Conservation (phyloP, 129 eudicot genomes). For the Scalesia atractyloides region DNA sequence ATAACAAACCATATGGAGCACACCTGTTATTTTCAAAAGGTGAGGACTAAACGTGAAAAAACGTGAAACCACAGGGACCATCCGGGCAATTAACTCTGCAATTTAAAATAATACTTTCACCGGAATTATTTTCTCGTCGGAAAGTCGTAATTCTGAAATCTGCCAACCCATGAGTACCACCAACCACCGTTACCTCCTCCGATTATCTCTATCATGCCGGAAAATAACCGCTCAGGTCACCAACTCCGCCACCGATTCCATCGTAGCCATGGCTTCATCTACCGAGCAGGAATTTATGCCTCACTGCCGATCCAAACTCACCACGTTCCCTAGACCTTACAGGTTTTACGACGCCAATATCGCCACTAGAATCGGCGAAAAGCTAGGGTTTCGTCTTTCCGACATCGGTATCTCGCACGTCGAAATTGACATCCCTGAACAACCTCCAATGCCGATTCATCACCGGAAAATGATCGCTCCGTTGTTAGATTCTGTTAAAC, state of each 20-base stretch:
- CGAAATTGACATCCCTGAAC: slow-evolving; percentile 46
- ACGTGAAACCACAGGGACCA: too few species aligned
- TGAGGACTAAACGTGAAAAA: too few species aligned
- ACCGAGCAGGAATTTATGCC: slow-evolving; percentile 69
- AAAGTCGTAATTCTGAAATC: not conserved
- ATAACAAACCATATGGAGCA: too few species aligned
- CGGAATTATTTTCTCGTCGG: too few species aligned
- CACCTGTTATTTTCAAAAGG: too few species aligned
- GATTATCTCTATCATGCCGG: slow-evolving; percentile 69
- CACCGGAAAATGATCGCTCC: slow-evolving; percentile 58
- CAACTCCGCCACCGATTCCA: slow-evolving; percentile 50
- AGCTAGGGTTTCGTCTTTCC: slow-evolving; percentile 54
- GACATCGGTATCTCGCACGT: slow-evolving; percentile 61
- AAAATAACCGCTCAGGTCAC: slow-evolving; percentile 82
- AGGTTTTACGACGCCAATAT: slow-evolving; percentile 61
- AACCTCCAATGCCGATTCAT: slow-evolving; percentile 49
- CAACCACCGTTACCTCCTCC: slow-evolving; percentile 53
- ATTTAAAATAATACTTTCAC: too few species aligned
- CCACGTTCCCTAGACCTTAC: slow-evolving; percentile 60
- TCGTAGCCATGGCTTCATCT: slow-evolving; percentile 88
- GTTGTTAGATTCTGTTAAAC: slow-evolving; percentile 52
- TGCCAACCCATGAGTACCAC: slow-evolving; percentile 23
- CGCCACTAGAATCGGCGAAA: slow-evolving; percentile 72
- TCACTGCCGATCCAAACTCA: slow-evolving; percentile 65
- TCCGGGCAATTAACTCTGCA: too few species aligned